Evolutionary conservation across 768 basidiomycete genomes (phyloP), one percentile per base, ranked within the genome.

Genomic region (Phaffia tasmanica): DNA sequence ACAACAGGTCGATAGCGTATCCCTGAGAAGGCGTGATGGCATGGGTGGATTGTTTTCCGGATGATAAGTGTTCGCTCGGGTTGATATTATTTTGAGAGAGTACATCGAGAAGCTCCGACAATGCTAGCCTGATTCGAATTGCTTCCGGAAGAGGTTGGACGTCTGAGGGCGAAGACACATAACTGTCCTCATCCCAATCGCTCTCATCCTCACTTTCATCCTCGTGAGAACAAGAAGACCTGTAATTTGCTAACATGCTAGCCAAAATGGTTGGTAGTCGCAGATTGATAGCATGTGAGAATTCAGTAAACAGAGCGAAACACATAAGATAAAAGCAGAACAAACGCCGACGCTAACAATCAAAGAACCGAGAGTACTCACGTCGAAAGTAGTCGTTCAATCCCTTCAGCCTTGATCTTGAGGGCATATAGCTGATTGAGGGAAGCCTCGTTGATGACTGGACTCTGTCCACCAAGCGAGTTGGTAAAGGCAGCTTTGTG

Each of bases 41-140:
- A 62, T 48, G 27, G 48, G 49, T 29, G 61, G 61, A n/a, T 50
- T 62, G 61, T 62, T 50, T 27, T 42, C 61, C 27, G 61, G 53
- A 29, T 30, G 61, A 29, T 21, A 27, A 25, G 48, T 29, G 49
- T 42, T 11, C 35, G 11, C 11, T 11, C 11, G 35, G 53, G 61
- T 21, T 51, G 61, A 1, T 42, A n/a, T 27, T 3, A 23, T 48
- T 48, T 0, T 48, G 53, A 23, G 53, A 32, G 61, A 62, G 61
- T 48, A 62, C 49, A 51, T 62, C 61, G 48, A 62, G 61, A 11
- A 49, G 23, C 16, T 51, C 61, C 47, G 61, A 62, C 3, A 62
- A 15, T 29, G 53, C 29, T 19, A 62, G 61, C 7, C 61, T 42
- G 32, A 62, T 48, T 50, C 46, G 61, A 3, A 51, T 62, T 11